Percentiles rank a stretch among this genome's conserved stretches.
phyloP scores from a whole-genome alignment of 2,329 filamentous ascomycete species.

The Decorospora gaudefroyi region DNA sequence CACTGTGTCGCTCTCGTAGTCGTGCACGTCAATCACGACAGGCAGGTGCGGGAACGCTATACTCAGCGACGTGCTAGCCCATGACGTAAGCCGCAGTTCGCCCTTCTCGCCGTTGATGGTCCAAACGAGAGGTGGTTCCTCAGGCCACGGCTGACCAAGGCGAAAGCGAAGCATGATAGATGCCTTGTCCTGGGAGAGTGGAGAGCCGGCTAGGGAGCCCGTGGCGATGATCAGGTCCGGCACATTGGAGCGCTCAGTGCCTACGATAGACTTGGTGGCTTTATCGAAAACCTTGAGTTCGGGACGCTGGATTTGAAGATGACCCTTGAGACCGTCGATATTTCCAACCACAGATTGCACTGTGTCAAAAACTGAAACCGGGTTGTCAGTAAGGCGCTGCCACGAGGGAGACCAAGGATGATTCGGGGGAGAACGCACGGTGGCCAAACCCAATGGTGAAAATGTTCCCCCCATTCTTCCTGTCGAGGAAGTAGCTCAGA shows the following conservation, averaged over 20 bases:
- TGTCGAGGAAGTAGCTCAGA: constrained; percentile 23
- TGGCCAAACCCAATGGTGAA: constrained; percentile 26
- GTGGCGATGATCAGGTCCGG: constrained; percentile 53
- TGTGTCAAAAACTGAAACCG: constrained; percentile 16
- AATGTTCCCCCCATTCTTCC: constrained; percentile 20
- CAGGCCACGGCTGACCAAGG: constrained; percentile 22
- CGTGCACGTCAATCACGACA: constrained; percentile 56
- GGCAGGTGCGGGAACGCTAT: constrained; percentile 38
- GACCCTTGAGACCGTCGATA: constrained; percentile 11
- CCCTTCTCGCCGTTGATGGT: constrained; percentile 25
- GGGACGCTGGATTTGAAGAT: constrained; percentile 11
- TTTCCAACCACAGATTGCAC: constrained; percentile 27
- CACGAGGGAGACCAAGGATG: no score
- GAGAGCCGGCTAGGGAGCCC: constrained; percentile 27
- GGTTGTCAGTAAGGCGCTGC: not conserved
- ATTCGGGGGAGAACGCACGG: constrained; percentile 30
- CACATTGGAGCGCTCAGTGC: constrained; percentile 38
- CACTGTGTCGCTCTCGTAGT: constrained; percentile 55
- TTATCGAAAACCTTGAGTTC: not conserved
- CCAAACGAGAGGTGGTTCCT: constrained; percentile 17
- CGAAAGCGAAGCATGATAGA: constrained; percentile 19
- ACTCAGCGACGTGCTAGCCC: constrained; percentile 25
- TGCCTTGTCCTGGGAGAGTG: constrained; percentile 8
- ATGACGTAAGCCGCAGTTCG: constrained; percentile 30
- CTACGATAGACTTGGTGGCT: not conserved